A percentile compares a stretch with the other conserved stretches of the same genome.
Conservation (phyloP, 768 basidiomycete genomes). For the Calvatia gigantea region DNA sequence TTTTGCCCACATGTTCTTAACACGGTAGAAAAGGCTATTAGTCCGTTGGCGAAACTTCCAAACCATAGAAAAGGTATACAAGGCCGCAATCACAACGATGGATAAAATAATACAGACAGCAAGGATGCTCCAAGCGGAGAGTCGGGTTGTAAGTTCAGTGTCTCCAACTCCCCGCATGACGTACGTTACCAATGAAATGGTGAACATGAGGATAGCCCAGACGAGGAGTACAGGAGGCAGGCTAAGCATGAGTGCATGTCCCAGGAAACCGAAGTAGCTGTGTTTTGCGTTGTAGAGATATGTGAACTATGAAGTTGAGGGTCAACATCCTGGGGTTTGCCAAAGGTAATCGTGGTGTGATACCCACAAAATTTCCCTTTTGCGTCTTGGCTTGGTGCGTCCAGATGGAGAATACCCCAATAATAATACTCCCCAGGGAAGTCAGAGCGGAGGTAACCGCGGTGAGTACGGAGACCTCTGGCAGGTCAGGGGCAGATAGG, state of each 20-base stretch:
- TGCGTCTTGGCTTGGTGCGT: constrained; percentile 46
- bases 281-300: constrained; percentile 52
- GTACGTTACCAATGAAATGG: constrained; percentile 42
- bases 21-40: constrained; percentile 18
- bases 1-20: constrained; percentile 15
- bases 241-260: constrained; percentile 48
- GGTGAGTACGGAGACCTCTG: constrained; percentile 29
- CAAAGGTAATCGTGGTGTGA: neutral
- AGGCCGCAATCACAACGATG: constrained; percentile 30
- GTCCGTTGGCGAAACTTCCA: constrained; percentile 40
- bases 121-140: constrained; percentile 39
- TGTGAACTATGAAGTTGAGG: constrained; percentile 34
- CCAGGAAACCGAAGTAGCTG: constrained; percentile 40
- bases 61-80: constrained; percentile 48
- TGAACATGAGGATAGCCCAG: constrained; percentile 51
- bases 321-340: neutral
- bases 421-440: constrained; percentile 52
- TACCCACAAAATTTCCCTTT: constrained; percentile 39
- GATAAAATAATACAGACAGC: constrained; percentile 38
- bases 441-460: constrained; percentile 44
- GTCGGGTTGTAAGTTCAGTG: constrained; percentile 18
- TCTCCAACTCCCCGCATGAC: constrained; percentile 32
- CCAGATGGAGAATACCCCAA: constrained; percentile 57
- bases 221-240: constrained; percentile 52
- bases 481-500: constrained; percentile 40